Base-by-base conservation (phyloP, 2,329 filamentous ascomycete genomes). In the Ophidiomyces ophidiicola region DNA sequence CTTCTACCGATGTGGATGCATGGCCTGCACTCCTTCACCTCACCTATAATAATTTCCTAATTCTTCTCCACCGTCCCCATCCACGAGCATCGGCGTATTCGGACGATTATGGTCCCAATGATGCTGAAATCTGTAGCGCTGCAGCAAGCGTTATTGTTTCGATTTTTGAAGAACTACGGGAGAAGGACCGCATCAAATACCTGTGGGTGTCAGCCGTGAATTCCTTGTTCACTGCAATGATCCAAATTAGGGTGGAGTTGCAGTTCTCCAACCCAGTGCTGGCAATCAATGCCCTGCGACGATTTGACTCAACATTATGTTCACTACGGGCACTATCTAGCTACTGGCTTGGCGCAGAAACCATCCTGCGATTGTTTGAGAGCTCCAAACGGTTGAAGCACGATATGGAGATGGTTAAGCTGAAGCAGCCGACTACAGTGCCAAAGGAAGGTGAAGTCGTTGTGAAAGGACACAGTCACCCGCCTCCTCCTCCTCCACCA, bases 11-110 rank as follows among this genome's bases (percentile, higher is more conserved):
- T 44, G 58, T 61, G 55, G 59, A 63, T 36, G 55, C 60, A 3
- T 65, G 62, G 61, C 61, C 61, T 20, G 60, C 61, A 12, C 59
- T 62, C 55, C 56, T 65, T 31, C 62, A 65, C 47, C 47, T 65
- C 3, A 63, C 59, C 6, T 66, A 66, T 42, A 64, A 65, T 45
- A 66, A 66, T 43, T 64, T 65, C 39, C 51, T 66, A 7, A 66
- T 66, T 37, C 53, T 66, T 8, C 54, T 66, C 6, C 62, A 66
- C 49, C 59, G 62, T 21, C 62, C 62, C 6, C 61, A 64, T 45
- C 62, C 62, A 24, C 53, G 57, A 44, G 61, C 61, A 14, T 61
- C 61, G 0, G 58, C 60, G 1, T 62, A 62, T 42, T 61, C 60
- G 2, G 61, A 63, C 26, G 61, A 64, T 44, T 63, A 64, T 43